Conservation (phyloP, 2,329 filamentous ascomycete species). For the Zymoseptoria tritici region DNA sequence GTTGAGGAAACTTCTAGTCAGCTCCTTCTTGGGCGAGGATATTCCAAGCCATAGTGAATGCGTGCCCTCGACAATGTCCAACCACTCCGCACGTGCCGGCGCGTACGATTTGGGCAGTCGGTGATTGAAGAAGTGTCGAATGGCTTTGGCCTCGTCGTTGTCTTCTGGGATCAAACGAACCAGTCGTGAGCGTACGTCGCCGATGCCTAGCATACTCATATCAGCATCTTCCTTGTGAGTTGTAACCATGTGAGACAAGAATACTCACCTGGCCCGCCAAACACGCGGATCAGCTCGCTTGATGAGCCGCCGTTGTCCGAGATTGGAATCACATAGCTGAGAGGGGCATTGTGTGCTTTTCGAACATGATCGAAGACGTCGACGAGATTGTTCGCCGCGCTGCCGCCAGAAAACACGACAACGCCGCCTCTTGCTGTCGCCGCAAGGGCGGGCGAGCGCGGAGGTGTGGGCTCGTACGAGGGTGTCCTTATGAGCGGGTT, state of each 20-base stretch:
- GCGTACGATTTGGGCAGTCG: conserved; percentile 58
- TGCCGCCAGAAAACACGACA: conserved; percentile 65
- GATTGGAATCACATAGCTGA: conserved; percentile 88
- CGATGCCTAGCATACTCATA: conserved; percentile 44
- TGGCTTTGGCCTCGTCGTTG: conserved; percentile 58
- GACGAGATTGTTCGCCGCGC: conserved; percentile 87
- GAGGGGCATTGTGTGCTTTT: conserved; percentile 55
- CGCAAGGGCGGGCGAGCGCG: conserved; percentile 17
- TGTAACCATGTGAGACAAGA: conserved; percentile 14
- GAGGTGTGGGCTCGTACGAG: conserved; percentile 4
- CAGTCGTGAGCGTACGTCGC: conserved; percentile 64
- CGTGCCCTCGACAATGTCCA: conserved; percentile 77
- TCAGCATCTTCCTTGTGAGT: background rate
- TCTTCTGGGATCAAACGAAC: conserved; percentile 78
- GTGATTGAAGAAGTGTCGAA: conserved; percentile 81
- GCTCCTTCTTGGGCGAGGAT: conserved; percentile 44
- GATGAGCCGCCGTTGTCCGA: conserved; percentile 94
- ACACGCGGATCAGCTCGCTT: conserved; percentile 86
- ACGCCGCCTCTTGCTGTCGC: conserved; percentile 45
- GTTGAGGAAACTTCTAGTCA: conserved; percentile 45
- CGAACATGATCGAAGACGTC: conserved; percentile 68
- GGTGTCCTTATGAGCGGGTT: background rate
- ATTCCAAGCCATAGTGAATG: conserved; percentile 63
- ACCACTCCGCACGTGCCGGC: conserved; percentile 70
- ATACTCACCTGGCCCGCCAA: conserved; percentile 74